Percentiles rank a stretch among this genome's conserved stretches.
These are phyloP conservation scores for Auricularia sp. DNA, from an alignment of 768 basidiomycete species.

Conservation along the genomic window DNA sequence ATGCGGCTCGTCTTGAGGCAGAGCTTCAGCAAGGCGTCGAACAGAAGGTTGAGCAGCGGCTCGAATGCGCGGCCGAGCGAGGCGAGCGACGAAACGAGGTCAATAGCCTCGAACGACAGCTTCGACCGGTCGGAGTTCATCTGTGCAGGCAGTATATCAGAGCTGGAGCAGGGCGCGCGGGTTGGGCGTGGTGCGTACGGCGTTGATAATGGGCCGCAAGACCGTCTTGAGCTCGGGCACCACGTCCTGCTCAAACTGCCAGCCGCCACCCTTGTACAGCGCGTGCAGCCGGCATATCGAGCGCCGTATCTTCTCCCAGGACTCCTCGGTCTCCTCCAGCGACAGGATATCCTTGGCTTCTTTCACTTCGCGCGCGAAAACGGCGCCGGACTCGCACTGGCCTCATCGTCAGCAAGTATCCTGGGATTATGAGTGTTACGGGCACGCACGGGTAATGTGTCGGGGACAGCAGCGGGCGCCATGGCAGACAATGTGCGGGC, in stretches of 20 bases:
- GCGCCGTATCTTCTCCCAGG: conserved; percentile 61
- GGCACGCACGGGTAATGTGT: background rate
- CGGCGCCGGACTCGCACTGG: background rate
- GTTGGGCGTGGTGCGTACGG: conserved; percentile 25
- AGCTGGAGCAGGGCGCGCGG: background rate
- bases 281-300: conserved; percentile 37
- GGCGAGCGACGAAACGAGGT: conserved; percentile 47
- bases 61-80: conserved; percentile 55
- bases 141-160: conserved; percentile 3
- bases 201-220: conserved; percentile 43
- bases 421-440: background rate
- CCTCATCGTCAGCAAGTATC: background rate
- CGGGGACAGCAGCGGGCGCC: background rate
- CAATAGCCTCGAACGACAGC: conserved; percentile 57
- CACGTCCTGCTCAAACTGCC: conserved; percentile 42
- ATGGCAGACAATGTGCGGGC: background rate
- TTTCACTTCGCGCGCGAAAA: background rate
- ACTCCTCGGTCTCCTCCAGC: conserved; percentile 63
- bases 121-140: conserved; percentile 62
- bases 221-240: conserved; percentile 40
- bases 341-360: conserved; percentile 15
- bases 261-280: conserved; percentile 43
- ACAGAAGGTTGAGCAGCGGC: conserved; percentile 50
- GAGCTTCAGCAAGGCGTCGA: conserved; percentile 57
- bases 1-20: conserved; percentile 75